phyloP scores from a whole-genome alignment of 2,329 filamentous ascomycete genomes.

The Hypoxylon sp. region DNA sequence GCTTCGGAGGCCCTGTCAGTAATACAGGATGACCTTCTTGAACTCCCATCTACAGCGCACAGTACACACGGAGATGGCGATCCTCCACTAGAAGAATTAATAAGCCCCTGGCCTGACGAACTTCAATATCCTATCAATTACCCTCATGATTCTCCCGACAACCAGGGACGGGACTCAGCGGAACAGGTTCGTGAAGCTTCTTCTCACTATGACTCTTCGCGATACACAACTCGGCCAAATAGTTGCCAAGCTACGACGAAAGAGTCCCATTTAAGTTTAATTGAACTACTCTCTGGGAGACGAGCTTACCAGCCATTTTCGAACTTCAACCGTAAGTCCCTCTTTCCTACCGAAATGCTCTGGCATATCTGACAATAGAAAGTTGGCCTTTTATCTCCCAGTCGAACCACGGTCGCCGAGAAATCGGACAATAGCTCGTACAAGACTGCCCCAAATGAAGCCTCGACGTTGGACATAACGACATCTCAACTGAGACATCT shows the following conservation, averaged over 20 bases:
- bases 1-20: background rate
- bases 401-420: slow-evolving; percentile 31
- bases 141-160: slow-evolving; percentile 6
- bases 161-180: background rate
- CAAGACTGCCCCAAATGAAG: slow-evolving; percentile 41
- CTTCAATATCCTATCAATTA: slow-evolving; percentile 11
- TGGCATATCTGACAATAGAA: background rate
- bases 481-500: slow-evolving; percentile 3
- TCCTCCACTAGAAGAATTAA: too few species aligned
- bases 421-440: slow-evolving; percentile 44
- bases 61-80: slow-evolving; percentile 1
- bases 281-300: slow-evolving; percentile 29
- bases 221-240: slow-evolving; percentile 38
- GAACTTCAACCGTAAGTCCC: slow-evolving; percentile 34
- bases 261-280: slow-evolving; percentile 32
- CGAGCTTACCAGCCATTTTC: slow-evolving; percentile 24
- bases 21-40: background rate
- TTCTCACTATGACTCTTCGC: slow-evolving; percentile 41
- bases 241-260: slow-evolving; percentile 37
- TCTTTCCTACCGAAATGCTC: background rate
- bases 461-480: slow-evolving; percentile 28
- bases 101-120: slow-evolving; percentile 23
- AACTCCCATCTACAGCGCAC: background rate
- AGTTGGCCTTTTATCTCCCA: slow-evolving; percentile 33
- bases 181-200: slow-evolving; percentile 29